A percentile compares a stretch with the other conserved stretches of the same genome.
Evolutionary conservation across 2,329 filamentous ascomycete species (phyloP).

Genomic region (Cladosporium cucumerinum): DNA sequence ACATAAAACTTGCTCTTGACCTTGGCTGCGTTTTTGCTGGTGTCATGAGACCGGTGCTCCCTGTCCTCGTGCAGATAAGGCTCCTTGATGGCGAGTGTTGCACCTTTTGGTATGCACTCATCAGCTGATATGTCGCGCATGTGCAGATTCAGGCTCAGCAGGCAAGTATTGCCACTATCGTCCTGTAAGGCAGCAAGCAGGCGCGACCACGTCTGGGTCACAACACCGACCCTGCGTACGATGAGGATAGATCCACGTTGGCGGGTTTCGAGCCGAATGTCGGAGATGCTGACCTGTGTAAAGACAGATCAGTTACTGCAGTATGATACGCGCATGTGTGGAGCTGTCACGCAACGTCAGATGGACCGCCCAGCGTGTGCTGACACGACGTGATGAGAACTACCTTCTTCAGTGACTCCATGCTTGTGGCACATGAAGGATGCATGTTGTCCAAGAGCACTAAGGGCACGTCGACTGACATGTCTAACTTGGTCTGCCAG

Average conservation of each 20-base stretch:
- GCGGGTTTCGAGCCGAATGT: neutral
- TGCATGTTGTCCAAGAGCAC: neutral
- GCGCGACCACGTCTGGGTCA: neutral
- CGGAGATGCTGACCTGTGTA: neutral
- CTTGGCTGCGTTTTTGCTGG: neutral
- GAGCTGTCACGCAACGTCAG: too few species aligned
- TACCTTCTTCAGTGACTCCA: neutral
- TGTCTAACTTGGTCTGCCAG: neutral
- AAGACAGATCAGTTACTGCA: neutral
- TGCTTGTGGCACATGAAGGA: neutral
- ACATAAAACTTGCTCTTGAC: constrained; percentile 16
- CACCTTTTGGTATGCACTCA: constrained; percentile 17
- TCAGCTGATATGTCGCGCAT: neutral
- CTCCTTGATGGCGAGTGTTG: constrained; percentile 29
- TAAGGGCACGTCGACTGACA: neutral
- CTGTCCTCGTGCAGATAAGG: constrained; percentile 25
- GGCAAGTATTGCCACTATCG: neutral
- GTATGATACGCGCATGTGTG: neutral
- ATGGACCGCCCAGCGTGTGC: neutral
- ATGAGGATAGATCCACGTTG: neutral
- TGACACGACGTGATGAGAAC: too few species aligned
- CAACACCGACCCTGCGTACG: neutral
- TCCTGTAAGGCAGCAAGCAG: neutral
- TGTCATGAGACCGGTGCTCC: neutral
- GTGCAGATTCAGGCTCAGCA: neutral